phyloP scores from a whole-genome alignment of 2,329 filamentous ascomycete species.

The Beauveria sp. region DNA sequence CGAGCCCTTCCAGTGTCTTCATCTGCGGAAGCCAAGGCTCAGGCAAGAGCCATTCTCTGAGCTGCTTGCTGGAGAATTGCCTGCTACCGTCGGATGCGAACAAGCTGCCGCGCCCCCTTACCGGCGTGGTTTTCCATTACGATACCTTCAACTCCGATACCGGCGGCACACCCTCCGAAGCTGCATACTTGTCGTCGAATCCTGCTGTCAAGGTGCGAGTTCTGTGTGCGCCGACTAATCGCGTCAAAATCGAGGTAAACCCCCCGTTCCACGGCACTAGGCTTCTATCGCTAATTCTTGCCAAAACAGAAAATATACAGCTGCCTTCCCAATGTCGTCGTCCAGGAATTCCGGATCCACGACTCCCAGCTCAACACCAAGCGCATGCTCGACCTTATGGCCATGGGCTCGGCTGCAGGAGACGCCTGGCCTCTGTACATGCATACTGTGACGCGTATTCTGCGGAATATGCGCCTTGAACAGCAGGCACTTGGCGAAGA shows the following conservation, averaged over 20 bases:
- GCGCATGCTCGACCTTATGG: constrained; percentile 54
- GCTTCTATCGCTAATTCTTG: neutral
- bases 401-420: constrained; percentile 30
- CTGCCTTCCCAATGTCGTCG: constrained; percentile 32
- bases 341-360: constrained; percentile 44
- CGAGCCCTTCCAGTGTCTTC: constrained; percentile 49
- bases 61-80: constrained; percentile 50
- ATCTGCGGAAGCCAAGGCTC: constrained; percentile 59
- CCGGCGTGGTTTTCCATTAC: constrained; percentile 59
- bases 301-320: constrained; percentile 32
- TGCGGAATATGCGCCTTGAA: constrained; percentile 45
- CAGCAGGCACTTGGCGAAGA: constrained; percentile 28
- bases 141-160: constrained; percentile 45
- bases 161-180: constrained; percentile 49
- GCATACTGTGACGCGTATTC: constrained; percentile 45
- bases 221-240: constrained; percentile 47
- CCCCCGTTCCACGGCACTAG: too few relatives aligned
- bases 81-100: constrained; percentile 39
- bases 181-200: constrained; percentile 44
- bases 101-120: constrained; percentile 42
- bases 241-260: constrained; percentile 30
- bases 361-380: constrained; percentile 47
- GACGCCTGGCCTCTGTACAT: constrained; percentile 48
- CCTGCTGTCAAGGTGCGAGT: constrained; percentile 40
- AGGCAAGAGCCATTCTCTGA: constrained; percentile 56